These are phyloP conservation scores for Cyclostephanos tholiformis DNA, from an alignment of 108 stramenopile species.

Conservation along the genomic window DNA sequence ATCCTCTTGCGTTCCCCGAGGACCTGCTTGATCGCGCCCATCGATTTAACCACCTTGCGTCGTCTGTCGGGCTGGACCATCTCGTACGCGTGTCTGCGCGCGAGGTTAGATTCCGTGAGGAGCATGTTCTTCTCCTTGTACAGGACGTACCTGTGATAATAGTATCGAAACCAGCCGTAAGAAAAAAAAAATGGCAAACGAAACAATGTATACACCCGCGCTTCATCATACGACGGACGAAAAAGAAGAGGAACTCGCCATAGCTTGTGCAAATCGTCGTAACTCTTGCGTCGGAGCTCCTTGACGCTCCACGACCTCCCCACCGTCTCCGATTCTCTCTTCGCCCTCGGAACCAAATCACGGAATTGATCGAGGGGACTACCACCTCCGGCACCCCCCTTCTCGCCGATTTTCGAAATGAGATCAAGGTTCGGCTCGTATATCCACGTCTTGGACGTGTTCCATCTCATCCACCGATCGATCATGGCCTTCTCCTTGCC, in stretches of 20 bases:
- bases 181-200: no score
- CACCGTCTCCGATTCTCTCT: constrained; percentile 64
- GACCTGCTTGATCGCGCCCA: constrained; percentile 88
- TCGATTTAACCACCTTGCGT: constrained; percentile 80
- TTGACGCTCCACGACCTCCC: constrained; percentile 78
- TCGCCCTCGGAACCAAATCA: constrained; percentile 65
- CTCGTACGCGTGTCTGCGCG: constrained; percentile 61
- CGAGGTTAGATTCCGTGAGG: constrained; percentile 79
- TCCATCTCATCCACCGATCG: constrained; percentile 46
- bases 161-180: not conserved
- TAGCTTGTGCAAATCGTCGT: constrained; percentile 89
- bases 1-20: constrained; percentile 85
- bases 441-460: constrained; percentile 31
- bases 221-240: not conserved
- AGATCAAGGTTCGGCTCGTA: constrained; percentile 37
- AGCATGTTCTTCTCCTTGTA: constrained; percentile 95
- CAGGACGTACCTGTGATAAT: constrained; percentile 59
- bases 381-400: not conserved
- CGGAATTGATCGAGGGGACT: constrained; percentile 80
- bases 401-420: constrained; percentile 35
- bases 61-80: constrained; percentile 80
- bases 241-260: constrained; percentile 66
- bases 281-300: constrained; percentile 88
- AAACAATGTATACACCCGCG: not conserved
- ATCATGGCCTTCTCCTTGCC: constrained; percentile 31